Evolutionary conservation across 352 stramenopile genomes (phyloP), one percentile per base, ranked within the genome.

Genomic region (Globisporangium alternatum): DNA sequence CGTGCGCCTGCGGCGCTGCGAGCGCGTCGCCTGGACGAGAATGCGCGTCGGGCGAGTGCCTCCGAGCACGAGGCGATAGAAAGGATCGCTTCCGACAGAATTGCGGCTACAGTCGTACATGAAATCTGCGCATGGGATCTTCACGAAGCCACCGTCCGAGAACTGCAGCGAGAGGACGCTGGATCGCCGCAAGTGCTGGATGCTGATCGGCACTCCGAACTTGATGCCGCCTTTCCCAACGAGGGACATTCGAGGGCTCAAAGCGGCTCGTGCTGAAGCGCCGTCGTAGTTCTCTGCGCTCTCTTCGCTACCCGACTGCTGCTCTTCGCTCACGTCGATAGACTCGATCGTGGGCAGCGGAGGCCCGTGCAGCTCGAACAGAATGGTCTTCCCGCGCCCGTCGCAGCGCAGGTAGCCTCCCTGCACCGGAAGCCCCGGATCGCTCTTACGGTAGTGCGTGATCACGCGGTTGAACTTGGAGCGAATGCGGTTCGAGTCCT

Each of bases 381-480:
- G 53, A 41, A 93, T 83, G 0, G 80, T 76, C 57, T 90, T 91
- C 5, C 83, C 86, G 21, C 80, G 77, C 33, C 86, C 86, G 48
- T 95, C 83, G 62, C 86, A 95, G 5, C 86, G 71, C 56, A 95
- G 69, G 59, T 81, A 92, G 1, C 81, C 81, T 12, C 86, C 86
- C 60, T 84, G 80, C 0, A 89, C 80, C n/a, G 70, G 63, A 2
- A 70, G 60, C 1, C 31, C 54, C 31, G 76, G 52, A 44, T 90
- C 86, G 45, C 79, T 81, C 69, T 93, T 92, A 62, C 79, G 79
- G 39, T 86, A 91, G 58, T 91, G 82, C 13, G 84, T 93, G 52
- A 95, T 81, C 25, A 95, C 78, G 35, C 82, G 84, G 39, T 95
- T 92, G 64, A 95, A 92, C 67, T 91, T 93, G 44, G 81, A 91